These are phyloP conservation scores for Malus sylvestris DNA, from an alignment of 306 rosid species.

Conservation along the genomic window DNA sequence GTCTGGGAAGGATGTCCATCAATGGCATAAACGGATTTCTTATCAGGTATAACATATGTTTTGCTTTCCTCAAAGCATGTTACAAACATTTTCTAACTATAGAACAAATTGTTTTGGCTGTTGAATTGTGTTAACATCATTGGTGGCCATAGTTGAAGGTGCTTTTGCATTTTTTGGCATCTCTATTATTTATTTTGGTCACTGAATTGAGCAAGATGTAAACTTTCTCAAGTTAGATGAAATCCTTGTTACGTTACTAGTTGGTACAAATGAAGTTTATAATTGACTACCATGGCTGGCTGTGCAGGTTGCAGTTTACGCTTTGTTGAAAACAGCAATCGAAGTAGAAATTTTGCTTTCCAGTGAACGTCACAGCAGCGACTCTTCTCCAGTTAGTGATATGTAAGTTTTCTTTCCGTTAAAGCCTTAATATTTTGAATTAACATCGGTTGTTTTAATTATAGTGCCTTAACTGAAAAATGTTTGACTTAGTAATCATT, in stretches of 20 bases:
- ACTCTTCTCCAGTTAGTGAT: constrained; percentile 44
- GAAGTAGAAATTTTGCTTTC: constrained; percentile 64
- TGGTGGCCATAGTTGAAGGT: not conserved
- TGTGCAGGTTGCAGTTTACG: constrained; percentile 54
- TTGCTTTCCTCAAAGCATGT: not conserved
- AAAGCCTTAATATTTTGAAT: not conserved
- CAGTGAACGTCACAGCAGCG: constrained; percentile 36
- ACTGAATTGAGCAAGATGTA: constrained; percentile 3
- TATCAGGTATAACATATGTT: constrained; percentile 33
- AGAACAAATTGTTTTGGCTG: not conserved
- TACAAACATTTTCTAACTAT: not conserved
- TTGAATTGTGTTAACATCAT: not conserved
- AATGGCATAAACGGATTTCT: constrained; percentile 55
- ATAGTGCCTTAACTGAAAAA: not conserved
- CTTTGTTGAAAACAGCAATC: constrained; percentile 51
- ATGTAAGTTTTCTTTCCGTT: constrained; percentile 37
- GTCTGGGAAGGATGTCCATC: constrained; percentile 60
- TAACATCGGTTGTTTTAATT: not conserved
- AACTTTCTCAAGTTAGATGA: not conserved
- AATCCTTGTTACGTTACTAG: constrained; percentile 5
- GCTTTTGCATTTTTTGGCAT: not conserved
- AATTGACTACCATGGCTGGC: constrained; percentile 11
- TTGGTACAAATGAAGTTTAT: not conserved
- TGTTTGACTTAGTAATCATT: not conserved
- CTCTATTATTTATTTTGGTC: not conserved